Percentiles rank a stretch among this genome's conserved stretches.
Conservation (phyloP, 192 early-diverging fungal genomes). For the Spizellomyces sp. region DNA sequence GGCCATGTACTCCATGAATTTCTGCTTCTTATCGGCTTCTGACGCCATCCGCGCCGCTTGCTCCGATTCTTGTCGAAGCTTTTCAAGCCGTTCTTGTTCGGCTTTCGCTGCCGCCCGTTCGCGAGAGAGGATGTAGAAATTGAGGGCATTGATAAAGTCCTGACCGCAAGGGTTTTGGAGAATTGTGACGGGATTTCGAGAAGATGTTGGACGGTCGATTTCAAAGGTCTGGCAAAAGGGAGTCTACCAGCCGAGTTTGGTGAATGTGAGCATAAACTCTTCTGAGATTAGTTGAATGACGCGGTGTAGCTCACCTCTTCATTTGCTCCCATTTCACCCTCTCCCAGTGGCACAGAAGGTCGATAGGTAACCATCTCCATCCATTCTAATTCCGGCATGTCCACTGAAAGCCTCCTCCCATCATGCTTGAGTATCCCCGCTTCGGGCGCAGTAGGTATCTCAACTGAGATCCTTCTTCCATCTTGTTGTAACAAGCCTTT, state of each 20-base stretch:
- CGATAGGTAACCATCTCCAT: slow-evolving; percentile 24
- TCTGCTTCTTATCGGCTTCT: slow-evolving; percentile 39
- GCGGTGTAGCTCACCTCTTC: not conserved
- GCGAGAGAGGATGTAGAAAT: slow-evolving; percentile 39
- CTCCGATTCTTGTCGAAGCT: slow-evolving; percentile 26
- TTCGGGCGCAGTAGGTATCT: too few relatives aligned
- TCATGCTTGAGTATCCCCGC: too few relatives aligned
- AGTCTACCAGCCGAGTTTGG: not conserved
- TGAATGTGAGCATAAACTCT: not conserved
- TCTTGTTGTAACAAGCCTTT: too few relatives aligned
- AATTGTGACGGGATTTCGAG: slow-evolving; percentile 32
- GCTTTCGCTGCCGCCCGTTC: slow-evolving; percentile 24
- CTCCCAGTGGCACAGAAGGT: not conserved
- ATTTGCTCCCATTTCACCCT: not conserved
- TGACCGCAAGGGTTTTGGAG: slow-evolving; percentile 44
- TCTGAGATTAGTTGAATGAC: not conserved
- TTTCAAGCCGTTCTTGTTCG: slow-evolving; percentile 41
- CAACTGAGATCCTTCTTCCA: too few relatives aligned
- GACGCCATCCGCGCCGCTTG: slow-evolving; percentile 30
- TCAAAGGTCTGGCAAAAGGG: not conserved
- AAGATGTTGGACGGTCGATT: not conserved
- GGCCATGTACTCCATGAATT: slow-evolving; percentile 27
- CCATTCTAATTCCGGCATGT: slow-evolving; percentile 10
- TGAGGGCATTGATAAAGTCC: slow-evolving; percentile 45
- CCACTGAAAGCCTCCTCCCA: not conserved